Base-by-base conservation (phyloP, 768 basidiomycete genomes). In the Suillus spraguei region DNA sequence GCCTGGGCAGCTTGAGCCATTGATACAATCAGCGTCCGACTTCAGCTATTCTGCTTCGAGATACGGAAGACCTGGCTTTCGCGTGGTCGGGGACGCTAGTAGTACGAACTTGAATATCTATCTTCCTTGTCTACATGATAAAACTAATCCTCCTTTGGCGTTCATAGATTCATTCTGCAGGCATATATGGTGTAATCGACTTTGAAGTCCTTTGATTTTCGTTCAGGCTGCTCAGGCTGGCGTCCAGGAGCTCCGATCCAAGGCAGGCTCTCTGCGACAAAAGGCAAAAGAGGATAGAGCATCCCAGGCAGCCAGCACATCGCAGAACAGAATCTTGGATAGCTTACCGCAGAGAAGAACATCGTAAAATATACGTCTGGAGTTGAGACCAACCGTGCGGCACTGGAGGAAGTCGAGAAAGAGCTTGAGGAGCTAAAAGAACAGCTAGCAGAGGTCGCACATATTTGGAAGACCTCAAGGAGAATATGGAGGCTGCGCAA, bases 341-440 rank as follows among this genome's bases (percentile, higher is more conserved):
- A 88, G 89, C 59, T 80, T 99, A 97, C 97, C 70, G 92, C 94
- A 0, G 86, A 91, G 74, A 94, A 95, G 69, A 97, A 99, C 70
- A 75, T 84, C 17, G 80, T 79, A 60, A 97, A 95, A 73, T 74
- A 89, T 16, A 78, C 82, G 46, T 81, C 80, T 52, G 74, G 83
- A 13, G 80, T 97, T 63, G 79, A 82, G 38, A 77, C 71, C 20
- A 89, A 91, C 70, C 76, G 74, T 5, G 71, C 74, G 9, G 80
- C 80, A 7, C 74, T 93, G 16, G 80, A 85, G 62, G 89, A 91
- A 61, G 83, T 86, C 7, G 84, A 92, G 50, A 72, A 71, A 0
- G 94, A 97, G 66, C 74, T 94, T 3, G 80, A 82, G 61, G 82
- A 82, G 32, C 77, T 96, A 53, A 81, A 87, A 28, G 76, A 79